phyloP scores from a whole-genome alignment of 23 red algal genomes.

The Agarophyton chilense region DNA sequence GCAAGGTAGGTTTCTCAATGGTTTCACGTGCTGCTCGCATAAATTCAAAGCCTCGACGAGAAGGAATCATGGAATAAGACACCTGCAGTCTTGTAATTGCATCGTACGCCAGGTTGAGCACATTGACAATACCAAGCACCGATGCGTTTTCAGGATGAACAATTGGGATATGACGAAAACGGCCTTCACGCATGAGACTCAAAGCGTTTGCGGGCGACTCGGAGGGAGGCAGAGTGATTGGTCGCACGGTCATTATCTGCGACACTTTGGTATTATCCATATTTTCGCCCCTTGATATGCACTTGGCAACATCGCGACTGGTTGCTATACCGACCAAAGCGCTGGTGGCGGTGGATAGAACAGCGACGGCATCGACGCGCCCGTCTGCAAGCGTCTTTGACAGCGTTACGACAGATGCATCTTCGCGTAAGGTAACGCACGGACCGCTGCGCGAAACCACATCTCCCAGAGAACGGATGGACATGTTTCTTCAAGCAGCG shows the following conservation, averaged over 20 bases:
- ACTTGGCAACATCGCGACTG: conserved; percentile 67
- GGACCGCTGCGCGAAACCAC: conserved; percentile 45
- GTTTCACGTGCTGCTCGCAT: conserved; percentile 67
- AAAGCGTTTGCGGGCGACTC: conserved; percentile 70
- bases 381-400: conserved; percentile 27
- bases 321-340: conserved; percentile 63
- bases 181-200: conserved; percentile 61
- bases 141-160: conserved; percentile 23
- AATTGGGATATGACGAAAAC: conserved; percentile 73
- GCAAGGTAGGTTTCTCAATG: conserved; percentile 62
- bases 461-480: conserved; percentile 63
- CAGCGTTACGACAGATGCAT: conserved; percentile 48
- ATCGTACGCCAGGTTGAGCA: conserved; percentile 69
- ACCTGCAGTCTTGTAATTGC: conserved; percentile 65
- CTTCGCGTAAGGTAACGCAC: conserved; percentile 39
- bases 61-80: conserved; percentile 55
- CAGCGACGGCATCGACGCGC: conserved; percentile 53
- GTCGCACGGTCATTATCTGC: conserved; percentile 60
- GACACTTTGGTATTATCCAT: conserved; percentile 33
- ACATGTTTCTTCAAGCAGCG: neutral
- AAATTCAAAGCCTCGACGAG: conserved; percentile 60
- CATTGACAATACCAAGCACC: conserved; percentile 71
- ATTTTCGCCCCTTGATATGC: conserved; percentile 52
- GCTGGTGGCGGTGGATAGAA: conserved; percentile 11
- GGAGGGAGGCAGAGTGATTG: conserved; percentile 59